Evolutionary conservation across 495 filamentous ascomycete genomes (phyloP).

Genomic region (Tuber magnatum): DNA sequence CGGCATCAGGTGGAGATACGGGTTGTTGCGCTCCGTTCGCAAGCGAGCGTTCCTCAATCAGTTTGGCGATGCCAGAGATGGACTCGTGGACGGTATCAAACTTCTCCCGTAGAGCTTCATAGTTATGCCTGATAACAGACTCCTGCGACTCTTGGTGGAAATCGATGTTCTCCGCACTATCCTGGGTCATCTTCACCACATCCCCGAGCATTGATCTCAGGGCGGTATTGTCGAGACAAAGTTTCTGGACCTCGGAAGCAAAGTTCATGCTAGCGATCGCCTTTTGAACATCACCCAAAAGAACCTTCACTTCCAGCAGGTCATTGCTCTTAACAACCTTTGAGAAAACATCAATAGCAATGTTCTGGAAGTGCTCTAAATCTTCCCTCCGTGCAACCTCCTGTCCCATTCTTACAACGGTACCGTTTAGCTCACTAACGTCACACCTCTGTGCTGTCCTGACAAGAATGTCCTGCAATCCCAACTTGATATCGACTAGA

Average conservation of each 20-base stretch:
- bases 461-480: slow-evolving; percentile 28
- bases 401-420: slow-evolving; percentile 20
- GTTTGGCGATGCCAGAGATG: slow-evolving; percentile 20
- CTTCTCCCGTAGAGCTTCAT: slow-evolving; percentile 18
- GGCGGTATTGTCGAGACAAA: slow-evolving; percentile 30
- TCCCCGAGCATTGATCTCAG: slow-evolving; percentile 29
- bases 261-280: slow-evolving; percentile 25
- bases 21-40: slow-evolving; percentile 14
- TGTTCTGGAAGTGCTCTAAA: slow-evolving; percentile 35
- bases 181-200: slow-evolving; percentile 22
- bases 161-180: slow-evolving; percentile 31
- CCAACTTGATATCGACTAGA: slow-evolving; percentile 33
- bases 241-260: slow-evolving; percentile 26
- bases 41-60: slow-evolving; percentile 27
- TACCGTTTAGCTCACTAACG: slow-evolving; percentile 25
- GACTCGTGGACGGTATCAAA: slow-evolving; percentile 19
- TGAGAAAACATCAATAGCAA: slow-evolving; percentile 32
- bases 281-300: slow-evolving; percentile 25
- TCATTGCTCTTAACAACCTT: slow-evolving; percentile 38
- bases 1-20: slow-evolving; percentile 30
- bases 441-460: slow-evolving; percentile 32
- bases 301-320: slow-evolving; percentile 27
- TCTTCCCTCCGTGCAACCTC: slow-evolving; percentile 34
- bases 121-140: slow-evolving; percentile 20
- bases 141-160: slow-evolving; percentile 32